Base-by-base conservation (phyloP, 768 basidiomycete species). In the Lactifluus echinatus region DNA sequence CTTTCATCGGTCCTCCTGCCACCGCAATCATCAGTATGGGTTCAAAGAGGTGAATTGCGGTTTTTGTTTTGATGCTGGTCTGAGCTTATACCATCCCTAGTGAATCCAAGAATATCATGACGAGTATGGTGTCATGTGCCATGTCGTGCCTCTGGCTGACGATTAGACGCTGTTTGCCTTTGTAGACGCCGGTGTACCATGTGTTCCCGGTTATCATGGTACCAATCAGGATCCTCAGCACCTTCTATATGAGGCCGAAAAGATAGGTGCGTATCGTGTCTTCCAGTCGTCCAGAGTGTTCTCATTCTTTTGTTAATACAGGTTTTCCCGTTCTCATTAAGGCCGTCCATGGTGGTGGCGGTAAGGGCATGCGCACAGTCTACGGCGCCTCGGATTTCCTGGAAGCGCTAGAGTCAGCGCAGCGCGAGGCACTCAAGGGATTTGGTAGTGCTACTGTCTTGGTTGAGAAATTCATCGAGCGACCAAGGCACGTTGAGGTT, bases 41-140 rank as follows among this genome's bases (percentile, higher is more conserved):
- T 1, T 93, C 90, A 0, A 96, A 97, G 76, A 91, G 92, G 88
- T 89, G 26, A 56, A 4, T 4, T n/a, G 7, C 15, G n/a, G 21
- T 3, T 24, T 44, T 2, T 14, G 2, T 33, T 29, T 19, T 24
- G 29, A 11, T 33, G 2, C 24, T 43, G 11, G 8, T 48, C 28
- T 15, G 17, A 36, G 23, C 46, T 12, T 49, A 56, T 11, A 8
- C 15, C 8, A 50, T 31, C 42, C 46, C n/a, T 56, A 89, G 91
- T 55, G 92, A 94, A 75, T 93, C 91, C 37, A 97, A 97, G 75
- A 93, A 89, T 57, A 95, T 95, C 66, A 94, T 95, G 93, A 78
- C 79, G 17, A 76, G 87, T 88, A 72, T 39, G 78, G 61, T 14
- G 1, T 19, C 28, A 8, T 50, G 42, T 4, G 15, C 46, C 43